These are phyloP conservation scores for Fusarium sarcochroum DNA, from an alignment of 2,329 filamentous ascomycete species.

Conservation along the genomic window DNA sequence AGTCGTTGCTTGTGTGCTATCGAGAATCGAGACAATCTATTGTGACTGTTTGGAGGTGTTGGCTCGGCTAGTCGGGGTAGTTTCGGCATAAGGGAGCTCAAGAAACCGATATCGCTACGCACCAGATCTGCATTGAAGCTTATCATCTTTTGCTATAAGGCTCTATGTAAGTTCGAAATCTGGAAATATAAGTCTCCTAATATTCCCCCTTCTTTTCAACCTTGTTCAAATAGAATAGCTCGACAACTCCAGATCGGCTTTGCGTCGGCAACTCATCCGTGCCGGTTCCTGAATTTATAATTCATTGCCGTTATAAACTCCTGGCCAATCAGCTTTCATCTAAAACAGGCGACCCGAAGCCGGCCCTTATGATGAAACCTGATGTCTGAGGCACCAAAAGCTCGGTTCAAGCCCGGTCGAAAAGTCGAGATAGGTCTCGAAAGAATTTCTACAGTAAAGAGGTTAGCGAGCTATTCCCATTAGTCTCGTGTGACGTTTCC, in stretches of 20 bases:
- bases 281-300: conserved; percentile 20
- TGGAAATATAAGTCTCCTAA: not conserved
- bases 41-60: conserved; percentile 4
- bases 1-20: not conserved
- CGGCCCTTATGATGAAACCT: conserved; percentile 51
- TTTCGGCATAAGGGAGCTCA: conserved; percentile 44
- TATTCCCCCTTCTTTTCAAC: not conserved
- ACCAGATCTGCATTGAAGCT: not conserved
- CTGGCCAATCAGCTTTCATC: conserved; percentile 34
- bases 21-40: not conserved
- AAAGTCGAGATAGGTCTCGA: conserved; percentile 50
- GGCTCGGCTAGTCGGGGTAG: conserved; percentile 40
- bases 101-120: conserved; percentile 6
- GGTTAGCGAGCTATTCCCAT: conserved; percentile 28
- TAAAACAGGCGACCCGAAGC: conserved; percentile 37
- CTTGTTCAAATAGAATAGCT: no score
- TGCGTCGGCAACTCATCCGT: conserved; percentile 25
- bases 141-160: not conserved
- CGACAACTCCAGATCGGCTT: conserved; percentile 21
- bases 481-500: conserved; percentile 29
- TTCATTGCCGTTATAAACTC: not conserved
- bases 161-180: not conserved
- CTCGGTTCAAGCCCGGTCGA: conserved; percentile 18
- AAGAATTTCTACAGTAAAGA: conserved; percentile 31
- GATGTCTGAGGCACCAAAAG: conserved; percentile 48